Conservation (phyloP, 352 stramenopile species). For the Phytopythium montanum region DNA sequence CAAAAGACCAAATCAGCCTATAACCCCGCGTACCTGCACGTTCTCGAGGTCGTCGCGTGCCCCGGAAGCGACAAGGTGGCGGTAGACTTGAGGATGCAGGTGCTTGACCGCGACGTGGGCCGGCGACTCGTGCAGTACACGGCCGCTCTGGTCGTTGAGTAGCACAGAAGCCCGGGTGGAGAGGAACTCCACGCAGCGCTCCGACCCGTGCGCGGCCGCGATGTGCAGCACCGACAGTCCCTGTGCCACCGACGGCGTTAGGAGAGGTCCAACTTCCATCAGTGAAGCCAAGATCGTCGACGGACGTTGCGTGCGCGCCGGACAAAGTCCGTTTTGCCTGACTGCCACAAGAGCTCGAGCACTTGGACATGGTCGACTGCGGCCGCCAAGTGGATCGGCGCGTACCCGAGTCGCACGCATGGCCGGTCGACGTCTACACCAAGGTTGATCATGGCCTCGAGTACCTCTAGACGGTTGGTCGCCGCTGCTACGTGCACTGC, state of each 20-base stretch:
- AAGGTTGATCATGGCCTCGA: conserved; percentile 41
- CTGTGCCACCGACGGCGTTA: conserved; percentile 10
- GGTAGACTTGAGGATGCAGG: conserved; percentile 41
- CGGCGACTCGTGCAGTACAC: conserved; percentile 45
- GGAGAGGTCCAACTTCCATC: too few species aligned
- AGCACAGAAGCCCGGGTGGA: conserved; percentile 27
- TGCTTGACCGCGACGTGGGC: conserved; percentile 57
- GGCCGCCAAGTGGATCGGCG: conserved; percentile 52
- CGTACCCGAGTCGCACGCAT: conserved; percentile 50
- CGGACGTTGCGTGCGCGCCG: conserved; percentile 45
- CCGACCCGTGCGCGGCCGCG: conserved; percentile 36
- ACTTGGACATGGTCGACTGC: conserved; percentile 50
- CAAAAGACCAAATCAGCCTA: background rate
- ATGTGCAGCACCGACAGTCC: conserved; percentile 59
- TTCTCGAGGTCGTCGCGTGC: conserved; percentile 55
- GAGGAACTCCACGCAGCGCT: conserved; percentile 49
- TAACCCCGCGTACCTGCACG: conserved; percentile 28
- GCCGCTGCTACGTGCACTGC: conserved; percentile 51
- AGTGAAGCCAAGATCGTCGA: background rate
- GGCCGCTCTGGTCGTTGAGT: conserved; percentile 31
- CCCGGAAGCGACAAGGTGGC: conserved; percentile 25
- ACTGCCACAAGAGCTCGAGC: conserved; percentile 34
- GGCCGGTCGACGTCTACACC: conserved; percentile 39
- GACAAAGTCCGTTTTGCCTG: conserved; percentile 41
- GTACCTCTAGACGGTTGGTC: conserved; percentile 43